Evolutionary conservation across 164 flowering plant genomes (phyloP), one percentile per base, ranked within the genome.

Genomic region (Cinnamomum micranthum): DNA sequence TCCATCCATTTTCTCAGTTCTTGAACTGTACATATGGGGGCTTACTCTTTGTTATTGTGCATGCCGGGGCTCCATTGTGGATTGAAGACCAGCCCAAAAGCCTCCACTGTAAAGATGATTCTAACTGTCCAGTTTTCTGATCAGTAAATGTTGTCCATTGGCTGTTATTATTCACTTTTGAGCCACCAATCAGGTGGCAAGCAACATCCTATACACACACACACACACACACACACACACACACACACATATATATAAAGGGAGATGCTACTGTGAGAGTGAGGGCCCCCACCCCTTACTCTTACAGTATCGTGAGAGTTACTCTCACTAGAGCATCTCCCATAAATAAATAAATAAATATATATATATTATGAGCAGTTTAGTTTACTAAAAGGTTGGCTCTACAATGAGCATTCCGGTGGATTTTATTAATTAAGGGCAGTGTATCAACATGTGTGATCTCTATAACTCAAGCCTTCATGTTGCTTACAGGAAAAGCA

Each of bases 401-500:
- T 55, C 60, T 20, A 4, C 60, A 41, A 1, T 41, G 11, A 41
- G 47, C 11, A 41, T 41, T 41, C 11, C 0, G 47, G 47, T 41
- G 47, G 47, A 41, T 41, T 41, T 41, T 41, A 41, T 9, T 41
- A 41, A 41, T 41, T 41, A 41, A 41, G 60, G 19, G 17, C n/a
- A 2, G 60, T 55, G 60, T 17, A 55, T 19, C n/a, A 3, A 15
- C n/a, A 55, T 55, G 60, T 55, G 20, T 55, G 60, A 55, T 15
- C 20, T 13, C 6, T 20, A 4, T 55, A 14, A 72, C 23, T 35
- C 24, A 52, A 17, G 7, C 1, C 12, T 73, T 25, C 66, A 63
- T 11, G 5, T 22, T 69, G 35, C 33, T 75, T 86, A 81, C 90
- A 93, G 97, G 97, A 93, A 68, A 93, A 91, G 71, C 93, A 91